Evolutionary conservation across 192 early-diverging fungal genomes (phyloP).

Genomic region (Haplosporangium gracile): DNA sequence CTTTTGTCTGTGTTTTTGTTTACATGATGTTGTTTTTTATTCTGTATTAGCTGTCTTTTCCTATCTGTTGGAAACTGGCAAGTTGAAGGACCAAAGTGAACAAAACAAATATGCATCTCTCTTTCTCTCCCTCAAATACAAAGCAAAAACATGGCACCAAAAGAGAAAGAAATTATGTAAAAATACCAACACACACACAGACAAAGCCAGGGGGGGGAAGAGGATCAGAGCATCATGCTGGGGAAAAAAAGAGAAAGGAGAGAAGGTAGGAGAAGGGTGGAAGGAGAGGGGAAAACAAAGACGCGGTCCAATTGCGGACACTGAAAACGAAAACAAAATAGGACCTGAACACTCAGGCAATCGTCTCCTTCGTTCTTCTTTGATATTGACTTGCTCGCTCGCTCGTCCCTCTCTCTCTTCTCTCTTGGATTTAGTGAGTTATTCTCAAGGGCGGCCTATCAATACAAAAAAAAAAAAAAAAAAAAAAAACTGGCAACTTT

Average conservation of each 20-base stretch:
- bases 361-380: neutral
- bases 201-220: neutral
- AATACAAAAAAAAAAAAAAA: neutral
- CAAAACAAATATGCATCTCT: neutral
- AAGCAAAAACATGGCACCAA: neutral
- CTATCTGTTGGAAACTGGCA: neutral
- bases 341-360: neutral
- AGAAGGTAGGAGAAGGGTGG: neutral
- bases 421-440: neutral
- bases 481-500: neutral
- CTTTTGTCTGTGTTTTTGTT: neutral
- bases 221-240: neutral
- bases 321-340: conserved; percentile 3
- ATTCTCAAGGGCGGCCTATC: neutral
- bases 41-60: neutral
- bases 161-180: neutral
- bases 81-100: neutral
- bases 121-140: neutral
- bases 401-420: neutral
- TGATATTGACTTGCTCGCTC: neutral
- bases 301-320: conserved; percentile 2
- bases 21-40: neutral
- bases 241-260: too few species aligned
- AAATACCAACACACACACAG: neutral
- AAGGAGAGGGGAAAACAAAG: conserved; percentile 2